These are phyloP conservation scores for Rugosomyces carneus DNA, from an alignment of 1,284 basidiomycete species.

Conservation along the genomic window DNA sequence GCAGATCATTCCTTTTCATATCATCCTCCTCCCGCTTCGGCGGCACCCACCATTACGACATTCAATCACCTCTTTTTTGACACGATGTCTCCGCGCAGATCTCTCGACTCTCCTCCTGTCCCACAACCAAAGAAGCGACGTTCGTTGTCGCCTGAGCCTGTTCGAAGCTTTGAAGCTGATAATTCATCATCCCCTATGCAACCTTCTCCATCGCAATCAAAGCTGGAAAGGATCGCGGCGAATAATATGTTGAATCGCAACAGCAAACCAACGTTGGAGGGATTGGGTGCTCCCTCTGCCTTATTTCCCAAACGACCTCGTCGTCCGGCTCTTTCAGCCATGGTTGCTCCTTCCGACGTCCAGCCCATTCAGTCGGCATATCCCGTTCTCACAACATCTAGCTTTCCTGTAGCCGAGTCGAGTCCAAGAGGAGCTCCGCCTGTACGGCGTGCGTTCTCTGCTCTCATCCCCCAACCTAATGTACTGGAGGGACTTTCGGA, in stretches of 20 bases:
- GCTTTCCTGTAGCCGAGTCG: constrained; percentile 18
- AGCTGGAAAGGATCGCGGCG: constrained; percentile 53
- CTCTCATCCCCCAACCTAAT: constrained; percentile 51
- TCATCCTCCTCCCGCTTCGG: constrained; percentile 34
- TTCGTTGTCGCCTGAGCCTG: constrained; percentile 58
- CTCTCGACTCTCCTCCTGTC: constrained; percentile 36
- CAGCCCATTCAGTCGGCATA: constrained; percentile 35
- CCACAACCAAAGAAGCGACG: constrained; percentile 58
- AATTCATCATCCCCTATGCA: constrained; percentile 52
- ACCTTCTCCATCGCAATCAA: constrained; percentile 61
- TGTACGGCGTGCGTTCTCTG: constrained; percentile 68
- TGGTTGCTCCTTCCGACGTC: constrained; percentile 41
- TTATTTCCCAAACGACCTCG: constrained; percentile 52
- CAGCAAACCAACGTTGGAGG: constrained; percentile 51
- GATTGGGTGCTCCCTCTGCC: constrained; percentile 51
- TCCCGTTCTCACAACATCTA: constrained; percentile 28
- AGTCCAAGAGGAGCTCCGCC: constrained; percentile 35
- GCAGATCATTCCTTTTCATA: constrained; percentile 30
- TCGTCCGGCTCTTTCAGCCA: constrained; percentile 61
- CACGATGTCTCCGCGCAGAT: constrained; percentile 42
- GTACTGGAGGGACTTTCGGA: constrained; percentile 45
- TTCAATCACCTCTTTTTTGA: constrained; percentile 62
- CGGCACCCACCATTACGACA: constrained; percentile 43
- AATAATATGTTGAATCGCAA: constrained; percentile 37
- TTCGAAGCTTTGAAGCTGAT: constrained; percentile 31